These are phyloP conservation scores for Boechera retrofracta DNA, from an alignment of 345 rosid genomes.

Conservation along the genomic window DNA sequence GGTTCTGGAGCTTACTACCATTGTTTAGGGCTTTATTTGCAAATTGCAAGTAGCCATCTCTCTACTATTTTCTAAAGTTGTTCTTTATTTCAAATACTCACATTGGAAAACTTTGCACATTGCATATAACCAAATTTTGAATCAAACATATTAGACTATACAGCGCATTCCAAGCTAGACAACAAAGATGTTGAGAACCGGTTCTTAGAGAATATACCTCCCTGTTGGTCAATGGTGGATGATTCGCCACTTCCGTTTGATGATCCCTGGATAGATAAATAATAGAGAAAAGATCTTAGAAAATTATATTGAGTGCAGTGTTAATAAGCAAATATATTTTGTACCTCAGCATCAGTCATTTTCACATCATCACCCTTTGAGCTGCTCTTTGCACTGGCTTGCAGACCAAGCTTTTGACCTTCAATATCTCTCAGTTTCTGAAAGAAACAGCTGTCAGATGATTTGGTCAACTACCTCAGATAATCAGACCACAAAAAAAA, in stretches of 20 bases:
- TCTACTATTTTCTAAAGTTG: not conserved
- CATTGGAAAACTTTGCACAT: not conserved
- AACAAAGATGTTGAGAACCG: slow-evolving; percentile 10
- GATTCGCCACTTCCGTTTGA: slow-evolving; percentile 63
- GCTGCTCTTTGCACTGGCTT: slow-evolving; percentile 53
- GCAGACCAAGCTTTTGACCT: slow-evolving; percentile 78
- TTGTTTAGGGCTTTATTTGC: not conserved
- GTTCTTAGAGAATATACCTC: slow-evolving; percentile 49
- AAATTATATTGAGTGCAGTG: not conserved
- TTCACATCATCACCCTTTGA: slow-evolving; percentile 66
- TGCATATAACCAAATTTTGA: not conserved
- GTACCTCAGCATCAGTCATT: slow-evolving; percentile 83
- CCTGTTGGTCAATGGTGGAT: slow-evolving; percentile 52
- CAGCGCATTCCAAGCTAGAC: not conserved
- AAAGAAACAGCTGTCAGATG: slow-evolving; percentile 6
- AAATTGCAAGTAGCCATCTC: not conserved
- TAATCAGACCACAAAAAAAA: slow-evolving; percentile 1
- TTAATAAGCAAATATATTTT: slow-evolving; percentile 3
- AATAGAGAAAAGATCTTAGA: slow-evolving; percentile 10
- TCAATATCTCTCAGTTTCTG: slow-evolving; percentile 86
- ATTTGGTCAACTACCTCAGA: slow-evolving; percentile 1
- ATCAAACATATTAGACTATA: slow-evolving; percentile 11
- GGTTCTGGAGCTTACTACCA: not conserved
- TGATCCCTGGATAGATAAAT: slow-evolving; percentile 58
- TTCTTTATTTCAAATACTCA: not conserved